Evolutionary conservation across 257 asterid genomes (phyloP), one percentile per base, ranked within the genome.

Genomic region (Solanum lycopersicoides): DNA sequence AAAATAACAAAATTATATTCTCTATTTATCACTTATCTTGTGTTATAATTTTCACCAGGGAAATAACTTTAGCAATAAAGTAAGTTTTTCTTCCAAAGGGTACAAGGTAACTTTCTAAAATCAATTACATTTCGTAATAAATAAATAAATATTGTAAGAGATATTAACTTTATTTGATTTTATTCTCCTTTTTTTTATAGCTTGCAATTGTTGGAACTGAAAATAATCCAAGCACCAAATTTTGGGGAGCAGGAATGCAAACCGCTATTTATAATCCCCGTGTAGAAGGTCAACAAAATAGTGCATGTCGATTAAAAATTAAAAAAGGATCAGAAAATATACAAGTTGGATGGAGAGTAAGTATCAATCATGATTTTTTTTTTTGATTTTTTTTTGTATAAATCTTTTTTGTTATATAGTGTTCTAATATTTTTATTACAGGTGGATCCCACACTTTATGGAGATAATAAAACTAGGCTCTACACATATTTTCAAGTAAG

Each of bases 371-470:
- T 69, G 10, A 5, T 11, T 12, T 18, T 28, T 3, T 12, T 45
- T 10, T 1, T 6, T 2, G 8, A 4, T 10, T 28, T 5, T 32
- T 8, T 15, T 13, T 5, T 2, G n/a, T 0, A 2, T 7, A 12
- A 14, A 16, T 14, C n/a, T 69, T 1, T 69, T 69, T 69, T 44
- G 0, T 6, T 21, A 2, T 69, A 11, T 69, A 45, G 39, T 69
- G 39, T 44, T 45, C 8, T 45, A 11, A 45, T 16, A 69, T 15
- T 30, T 14, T 32, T 30, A 69, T 69, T 30, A 39, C n/a, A 69
- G 76, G n/a, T 69, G 42, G 42, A 69, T 69, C 76, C 41, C 35
- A 32, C 13, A 32, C 41, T 32, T 69, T 69, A 69, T 30, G 76
- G 76, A 32, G 42, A 69, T 32, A 32, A 32, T 32, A 32, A 10